phyloP scores from a whole-genome alignment of 2,329 filamentous ascomycete species.

The Cercospora sojina region DNA sequence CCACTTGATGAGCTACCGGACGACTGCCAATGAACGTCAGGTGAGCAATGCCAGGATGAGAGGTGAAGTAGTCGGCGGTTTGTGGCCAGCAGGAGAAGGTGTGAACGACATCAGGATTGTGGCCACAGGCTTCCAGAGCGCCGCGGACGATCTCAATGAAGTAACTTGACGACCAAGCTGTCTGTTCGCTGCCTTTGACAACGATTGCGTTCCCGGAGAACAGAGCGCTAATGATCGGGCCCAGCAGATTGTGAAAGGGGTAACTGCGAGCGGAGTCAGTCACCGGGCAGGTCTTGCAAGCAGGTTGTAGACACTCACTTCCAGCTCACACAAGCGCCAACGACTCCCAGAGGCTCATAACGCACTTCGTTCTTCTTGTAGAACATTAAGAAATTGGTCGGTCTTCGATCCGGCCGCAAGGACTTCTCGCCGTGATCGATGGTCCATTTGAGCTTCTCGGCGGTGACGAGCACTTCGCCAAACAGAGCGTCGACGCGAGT shows the following conservation, averaged over 20 bases:
- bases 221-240: conserved; percentile 83
- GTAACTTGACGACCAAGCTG: conserved; percentile 85
- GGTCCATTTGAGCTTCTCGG: conserved; percentile 93
- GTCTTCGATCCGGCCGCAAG: conserved; percentile 67
- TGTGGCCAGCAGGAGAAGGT: conserved; percentile 84
- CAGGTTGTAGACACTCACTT: conserved; percentile 61
- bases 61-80: conserved; percentile 76
- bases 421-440: conserved; percentile 85
- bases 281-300: not conserved
- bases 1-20: conserved; percentile 82
- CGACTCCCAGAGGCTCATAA: conserved; percentile 90
- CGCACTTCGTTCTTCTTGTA: conserved; percentile 90
- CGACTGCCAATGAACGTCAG: conserved; percentile 95
- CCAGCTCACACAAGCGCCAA: conserved; percentile 92
- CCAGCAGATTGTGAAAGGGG: conserved; percentile 85
- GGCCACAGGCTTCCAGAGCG: conserved; percentile 77
- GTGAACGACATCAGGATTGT: conserved; percentile 79
- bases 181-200: conserved; percentile 93
- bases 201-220: conserved; percentile 91
- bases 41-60: conserved; percentile 79
- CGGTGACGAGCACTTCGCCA: conserved; percentile 90
- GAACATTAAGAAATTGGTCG: conserved; percentile 88
- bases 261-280: conserved; percentile 27
- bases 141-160: conserved; percentile 76
- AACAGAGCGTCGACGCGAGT: conserved; percentile 92